Evolutionary conservation across 169 alveolate species (phyloP), one percentile per base, ranked within the genome.

Genomic region (Plasmodium knowlesi): DNA sequence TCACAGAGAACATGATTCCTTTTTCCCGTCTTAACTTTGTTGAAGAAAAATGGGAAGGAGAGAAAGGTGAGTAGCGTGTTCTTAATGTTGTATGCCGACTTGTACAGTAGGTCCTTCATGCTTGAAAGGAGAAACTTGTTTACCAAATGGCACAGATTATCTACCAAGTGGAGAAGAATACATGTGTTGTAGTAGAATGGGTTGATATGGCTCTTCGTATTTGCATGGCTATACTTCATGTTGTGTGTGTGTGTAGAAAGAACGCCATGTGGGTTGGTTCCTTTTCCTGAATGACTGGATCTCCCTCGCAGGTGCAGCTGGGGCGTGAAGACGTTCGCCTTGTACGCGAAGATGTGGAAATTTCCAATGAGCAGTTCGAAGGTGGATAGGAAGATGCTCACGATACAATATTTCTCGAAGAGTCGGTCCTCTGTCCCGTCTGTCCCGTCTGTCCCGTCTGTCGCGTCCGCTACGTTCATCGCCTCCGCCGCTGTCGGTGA

Each of bases 271-370:
- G 22, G 19, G 22, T 50, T 8, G 61, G 2, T 16, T 12, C 61
- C 61, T 12, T 50, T 50, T 50, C 12, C 61, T 16, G 61, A 12
- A 50, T 50, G 22, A 22, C 61, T 73, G 41, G n/a, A 12, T n/a
- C n/a, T 25, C 34, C 57, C 30, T 28, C 67, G 28, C 39, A 57
- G 12, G 41, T 82, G 90, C 37, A 82, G 28, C 32, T 74, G 76
- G 5, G 86, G 85, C 9, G 83, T 74, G 80, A 86, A 86, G 34
- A 86, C 71, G 80, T 86, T 86, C 61, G 93, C 57, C 43, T 86
- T 86, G 43, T 86, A 86, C 1, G 93, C 93, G 67, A 86, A 86
- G 6, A 86, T 86, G 32, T 86, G 85, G 12, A 86, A 86, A 46
- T 86, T 86, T 1, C 85, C 79, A 10, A 86, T 50, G n/a, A 86